Evolutionary conservation across 139 green algal species (phyloP), one percentile per base, ranked within the genome.

Genomic region (Nannochloris sp.): DNA sequence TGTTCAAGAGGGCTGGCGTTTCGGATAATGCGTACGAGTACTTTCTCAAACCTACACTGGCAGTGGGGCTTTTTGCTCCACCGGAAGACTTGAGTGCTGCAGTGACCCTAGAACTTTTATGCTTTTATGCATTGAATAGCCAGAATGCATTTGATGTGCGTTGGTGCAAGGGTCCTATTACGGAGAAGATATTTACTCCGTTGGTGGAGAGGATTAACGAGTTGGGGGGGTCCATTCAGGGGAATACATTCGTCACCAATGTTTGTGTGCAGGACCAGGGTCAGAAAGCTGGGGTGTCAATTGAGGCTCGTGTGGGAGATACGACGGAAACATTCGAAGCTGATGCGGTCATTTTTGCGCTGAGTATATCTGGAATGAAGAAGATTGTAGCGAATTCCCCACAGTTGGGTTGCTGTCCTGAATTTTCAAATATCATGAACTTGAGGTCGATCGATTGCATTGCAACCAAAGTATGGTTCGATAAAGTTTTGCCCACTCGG

Each of bases 281-380:
- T 4, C 23, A 43, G 12, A 73, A 60, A 48, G 53, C 56, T 17
- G 72, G 80, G 17, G 26, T 30, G 2, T 61, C 56, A 3, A 55
- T 83, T 23, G 58, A 76, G 10, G 65, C 51, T 53, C 46, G 16
- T 20, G 44, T 28, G 17, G 61, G 20, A 2, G 78, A 78, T 3
- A 49, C 69, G 31, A 58, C 57, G 14, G 67, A 60, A 51, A 43
- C 51, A n/a, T 79, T 83, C 31, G 49, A 78, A 37, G 75, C 83
- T 10, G 89, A 96, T 63, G 83, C 86, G 2, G 78, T 94, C 3
- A 74, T 95, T 33, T 89, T 95, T 72, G 88, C 88, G 11, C 76
- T 96, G 20, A 84, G 74, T 49, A 77, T 91, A 14, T 75, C 63
- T 71, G 86, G 82, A 65, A 90, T 96, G 85, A 81, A 96, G 79